These are phyloP conservation scores for Cordyceps tenuipes DNA, from an alignment of 2,329 filamentous ascomycete genomes.

Conservation along the genomic window DNA sequence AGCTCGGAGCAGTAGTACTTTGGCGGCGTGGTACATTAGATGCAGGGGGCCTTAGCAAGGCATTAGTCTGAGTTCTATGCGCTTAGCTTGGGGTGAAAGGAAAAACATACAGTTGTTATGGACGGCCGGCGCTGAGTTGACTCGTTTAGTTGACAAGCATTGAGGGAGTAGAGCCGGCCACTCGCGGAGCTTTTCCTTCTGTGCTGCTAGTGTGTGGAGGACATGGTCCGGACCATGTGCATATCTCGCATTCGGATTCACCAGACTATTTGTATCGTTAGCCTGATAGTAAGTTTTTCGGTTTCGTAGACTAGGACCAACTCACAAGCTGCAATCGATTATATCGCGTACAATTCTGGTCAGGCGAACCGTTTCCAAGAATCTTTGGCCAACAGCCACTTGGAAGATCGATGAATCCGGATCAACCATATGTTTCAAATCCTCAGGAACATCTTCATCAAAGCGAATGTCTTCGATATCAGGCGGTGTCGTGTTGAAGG, in stretches of 20 bases:
- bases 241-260: conserved; percentile 15
- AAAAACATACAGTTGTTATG: conserved; percentile 20
- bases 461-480: conserved; percentile 33
- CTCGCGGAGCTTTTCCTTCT: conserved; percentile 24
- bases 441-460: conserved; percentile 33
- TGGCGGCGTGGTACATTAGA: conserved; percentile 32
- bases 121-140: conserved; percentile 9
- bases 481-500: conserved; percentile 31
- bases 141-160: conserved; percentile 23
- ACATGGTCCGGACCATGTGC: conserved; percentile 14
- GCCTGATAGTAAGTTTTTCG: not conserved
- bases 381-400: conserved; percentile 28
- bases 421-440: conserved; percentile 28
- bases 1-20: conserved; percentile 34
- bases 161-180: conserved; percentile 30
- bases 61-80: not conserved
- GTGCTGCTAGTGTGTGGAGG: conserved; percentile 17
- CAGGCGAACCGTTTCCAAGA: conserved; percentile 27
- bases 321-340: conserved; percentile 28
- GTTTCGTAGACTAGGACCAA: not conserved
- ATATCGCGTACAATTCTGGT: conserved; percentile 24
- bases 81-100: not conserved
- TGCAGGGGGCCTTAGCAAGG: conserved; percentile 28
- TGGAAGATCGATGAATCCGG: conserved; percentile 24
- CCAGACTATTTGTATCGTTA: conserved; percentile 18